phyloP scores from a whole-genome alignment of 2,329 filamentous ascomycete genomes.

The Monosporascus cannonballus region DNA sequence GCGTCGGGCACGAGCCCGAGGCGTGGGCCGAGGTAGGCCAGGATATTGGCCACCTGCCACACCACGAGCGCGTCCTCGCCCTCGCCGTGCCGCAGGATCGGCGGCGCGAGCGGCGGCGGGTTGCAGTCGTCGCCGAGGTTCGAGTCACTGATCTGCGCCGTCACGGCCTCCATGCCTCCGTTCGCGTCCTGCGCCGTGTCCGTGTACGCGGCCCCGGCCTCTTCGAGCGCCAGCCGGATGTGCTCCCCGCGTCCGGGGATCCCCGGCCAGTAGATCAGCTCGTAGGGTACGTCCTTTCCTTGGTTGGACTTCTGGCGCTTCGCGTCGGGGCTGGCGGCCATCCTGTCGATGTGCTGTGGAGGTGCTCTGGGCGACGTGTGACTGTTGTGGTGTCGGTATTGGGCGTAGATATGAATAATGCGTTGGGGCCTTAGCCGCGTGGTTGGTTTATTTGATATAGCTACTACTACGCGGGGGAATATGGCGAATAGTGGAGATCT shows the following conservation, averaged over 20 bases:
- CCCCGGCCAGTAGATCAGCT: slow-evolving; percentile 65
- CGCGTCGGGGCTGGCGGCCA: slow-evolving; percentile 12
- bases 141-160: slow-evolving; percentile 37
- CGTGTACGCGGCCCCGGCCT: slow-evolving; percentile 56
- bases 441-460: background rate
- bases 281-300: slow-evolving; percentile 44
- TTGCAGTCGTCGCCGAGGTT: slow-evolving; percentile 49
- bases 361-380: background rate
- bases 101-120: slow-evolving; percentile 61
- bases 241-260: slow-evolving; percentile 71
- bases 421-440: background rate
- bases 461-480: background rate
- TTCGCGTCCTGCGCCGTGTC: slow-evolving; percentile 47
- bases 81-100: slow-evolving; percentile 55
- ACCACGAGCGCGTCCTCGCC: slow-evolving; percentile 42
- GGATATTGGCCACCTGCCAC: slow-evolving; percentile 66
- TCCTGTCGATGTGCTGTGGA: slow-evolving; percentile 2
- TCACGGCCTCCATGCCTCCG: slow-evolving; percentile 43
- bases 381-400: background rate
- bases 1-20: slow-evolving; percentile 46
- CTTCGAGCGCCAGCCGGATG: slow-evolving; percentile 67
- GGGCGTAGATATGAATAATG: background rate
- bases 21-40: slow-evolving; percentile 60
- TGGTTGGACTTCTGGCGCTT: slow-evolving; percentile 33
- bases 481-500: background rate